phyloP scores from a whole-genome alignment of 1,139 yeast species.

The Debaryomyces nepalensis region DNA sequence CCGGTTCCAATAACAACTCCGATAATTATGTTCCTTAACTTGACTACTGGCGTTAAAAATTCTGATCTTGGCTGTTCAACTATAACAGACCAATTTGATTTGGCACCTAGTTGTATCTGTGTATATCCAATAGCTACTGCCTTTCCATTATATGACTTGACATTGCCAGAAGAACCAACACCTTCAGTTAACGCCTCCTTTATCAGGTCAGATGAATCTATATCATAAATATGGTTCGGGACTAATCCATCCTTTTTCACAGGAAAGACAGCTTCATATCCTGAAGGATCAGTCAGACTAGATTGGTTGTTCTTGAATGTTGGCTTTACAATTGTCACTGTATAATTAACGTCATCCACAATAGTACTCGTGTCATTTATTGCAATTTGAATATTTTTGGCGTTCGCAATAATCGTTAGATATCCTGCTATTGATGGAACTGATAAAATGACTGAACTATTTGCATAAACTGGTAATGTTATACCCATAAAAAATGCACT shows the following conservation, averaged over 20 bases:
- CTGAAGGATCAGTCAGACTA: conserved; percentile 25
- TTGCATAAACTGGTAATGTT: conserved; percentile 73
- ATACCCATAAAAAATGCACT: conserved; percentile 54
- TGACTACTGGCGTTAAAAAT: conserved; percentile 67
- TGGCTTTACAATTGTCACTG: conserved; percentile 40
- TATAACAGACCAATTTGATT: conserved; percentile 74
- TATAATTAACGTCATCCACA: conserved; percentile 29
- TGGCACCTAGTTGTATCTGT: conserved; percentile 51
- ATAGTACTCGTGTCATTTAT: conserved; percentile 47
- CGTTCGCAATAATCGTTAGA: conserved; percentile 66
- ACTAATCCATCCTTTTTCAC: conserved; percentile 18
- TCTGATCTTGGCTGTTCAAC: conserved; percentile 65
- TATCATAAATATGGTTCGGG: conserved; percentile 33
- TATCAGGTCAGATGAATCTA: conserved; percentile 42
- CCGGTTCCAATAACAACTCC: conserved; percentile 85
- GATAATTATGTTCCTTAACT: conserved; percentile 67
- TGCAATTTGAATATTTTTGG: conserved; percentile 55
- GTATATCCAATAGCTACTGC: conserved; percentile 75
- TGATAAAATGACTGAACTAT: conserved; percentile 67
- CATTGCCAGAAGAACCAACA: conserved; percentile 55
- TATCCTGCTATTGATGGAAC: conserved; percentile 71
- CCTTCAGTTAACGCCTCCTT: conserved; percentile 39
- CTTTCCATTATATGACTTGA: conserved; percentile 45
- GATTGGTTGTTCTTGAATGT: conserved; percentile 24
- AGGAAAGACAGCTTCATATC: conserved; percentile 44